phyloP scores from a whole-genome alignment of 805 yeast species.

The Candida orba region DNA sequence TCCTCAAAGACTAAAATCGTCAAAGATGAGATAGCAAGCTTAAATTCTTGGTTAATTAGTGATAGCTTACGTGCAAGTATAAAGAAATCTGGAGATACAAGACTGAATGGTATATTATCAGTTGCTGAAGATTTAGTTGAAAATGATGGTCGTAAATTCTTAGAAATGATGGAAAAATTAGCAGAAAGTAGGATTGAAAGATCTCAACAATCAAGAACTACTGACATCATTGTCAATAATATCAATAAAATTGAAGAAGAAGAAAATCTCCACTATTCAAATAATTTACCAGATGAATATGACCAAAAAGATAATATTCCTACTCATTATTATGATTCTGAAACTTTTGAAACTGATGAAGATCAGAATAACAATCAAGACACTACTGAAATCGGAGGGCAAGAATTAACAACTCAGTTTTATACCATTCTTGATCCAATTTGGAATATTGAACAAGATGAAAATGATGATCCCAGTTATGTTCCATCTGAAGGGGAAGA shows the following conservation, averaged over 20 bases:
- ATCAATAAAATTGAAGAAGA: conserved; percentile 24
- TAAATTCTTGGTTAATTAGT: conserved; percentile 7
- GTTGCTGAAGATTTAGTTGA: conserved; percentile 76
- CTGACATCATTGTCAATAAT: conserved; percentile 14
- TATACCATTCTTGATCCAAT: conserved; percentile 3
- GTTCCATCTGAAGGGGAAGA: conserved; percentile 2
- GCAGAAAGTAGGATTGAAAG: conserved; percentile 44
- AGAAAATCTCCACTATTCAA: conserved; percentile 23
- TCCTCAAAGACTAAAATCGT: not conserved
- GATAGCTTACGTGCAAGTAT: conserved; percentile 3
- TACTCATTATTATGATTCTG: conserved; percentile 18
- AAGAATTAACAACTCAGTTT: not conserved
- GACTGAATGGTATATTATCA: conserved; percentile 39
- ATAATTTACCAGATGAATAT: conserved; percentile 17
- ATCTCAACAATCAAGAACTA: conserved; percentile 10
- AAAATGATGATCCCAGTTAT: conserved; percentile 4
- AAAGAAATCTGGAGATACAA: conserved; percentile 7
- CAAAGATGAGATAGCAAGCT: conserved; percentile 5
- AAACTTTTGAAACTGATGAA: conserved; percentile 15
- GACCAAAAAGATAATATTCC: conserved; percentile 8
- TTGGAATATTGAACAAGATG: conserved; percentile 14
- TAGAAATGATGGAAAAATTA: conserved; percentile 72
- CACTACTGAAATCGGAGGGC: not conserved
- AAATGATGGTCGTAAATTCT: conserved; percentile 70
- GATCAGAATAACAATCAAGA: conserved; percentile 10